phyloP scores from a whole-genome alignment of 2,329 filamentous ascomycete species.

The Leptographium galeiforme region DNA sequence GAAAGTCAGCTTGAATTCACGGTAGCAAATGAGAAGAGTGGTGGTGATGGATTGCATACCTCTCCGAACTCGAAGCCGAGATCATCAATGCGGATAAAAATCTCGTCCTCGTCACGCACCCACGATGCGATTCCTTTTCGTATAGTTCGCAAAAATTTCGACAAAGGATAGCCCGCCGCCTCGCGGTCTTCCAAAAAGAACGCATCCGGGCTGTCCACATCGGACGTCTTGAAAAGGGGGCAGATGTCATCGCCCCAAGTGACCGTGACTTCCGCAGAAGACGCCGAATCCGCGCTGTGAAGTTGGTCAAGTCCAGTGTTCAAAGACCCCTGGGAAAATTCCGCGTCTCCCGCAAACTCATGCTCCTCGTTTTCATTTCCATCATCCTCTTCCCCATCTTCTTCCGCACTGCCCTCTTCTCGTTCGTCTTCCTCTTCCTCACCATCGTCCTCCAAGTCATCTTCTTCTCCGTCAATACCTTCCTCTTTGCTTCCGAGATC shows the following conservation, averaged over 20 bases:
- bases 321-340: constrained; percentile 2
- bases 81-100: constrained; percentile 37
- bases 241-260: constrained; percentile 19
- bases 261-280: constrained; percentile 17
- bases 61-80: constrained; percentile 40
- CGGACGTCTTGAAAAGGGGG: constrained; percentile 18
- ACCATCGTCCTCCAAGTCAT: not conserved
- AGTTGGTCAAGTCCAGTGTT: constrained; percentile 6
- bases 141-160: constrained; percentile 28
- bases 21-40: not conserved
- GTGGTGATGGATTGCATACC: constrained; percentile 19
- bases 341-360: constrained; percentile 8
- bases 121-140: constrained; percentile 33
- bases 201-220: constrained; percentile 23
- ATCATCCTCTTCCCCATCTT: not conserved
- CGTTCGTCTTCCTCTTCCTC: not conserved
- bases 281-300: not conserved
- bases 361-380: constrained; percentile 8
- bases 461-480: not conserved
- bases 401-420: not conserved
- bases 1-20: not conserved
- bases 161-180: constrained; percentile 29
- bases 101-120: constrained; percentile 30
- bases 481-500: not conserved
- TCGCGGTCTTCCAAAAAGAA: constrained; percentile 32